Percentiles rank a stretch among this genome's conserved stretches.
Conservation (phyloP, 352 stramenopile species). For the Peronosclerospora sorghi region DNA sequence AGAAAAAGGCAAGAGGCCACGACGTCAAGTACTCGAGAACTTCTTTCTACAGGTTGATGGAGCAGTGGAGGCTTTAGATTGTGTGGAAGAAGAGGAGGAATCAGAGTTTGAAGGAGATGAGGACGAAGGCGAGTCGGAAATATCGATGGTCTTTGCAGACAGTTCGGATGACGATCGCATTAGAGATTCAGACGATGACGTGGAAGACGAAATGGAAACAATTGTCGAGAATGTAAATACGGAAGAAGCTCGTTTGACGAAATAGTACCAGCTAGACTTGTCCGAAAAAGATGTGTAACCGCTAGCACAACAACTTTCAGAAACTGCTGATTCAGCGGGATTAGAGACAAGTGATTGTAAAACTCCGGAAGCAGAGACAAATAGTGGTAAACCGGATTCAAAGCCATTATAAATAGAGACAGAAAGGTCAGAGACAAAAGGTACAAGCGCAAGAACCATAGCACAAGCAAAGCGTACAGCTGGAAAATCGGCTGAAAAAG, state of each 20-base stretch:
- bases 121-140: slow-evolving; percentile 33
- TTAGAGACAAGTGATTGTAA: neutral
- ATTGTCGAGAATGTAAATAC: slow-evolving; percentile 12
- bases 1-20: slow-evolving; percentile 13
- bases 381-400: no score
- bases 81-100: slow-evolving; percentile 31
- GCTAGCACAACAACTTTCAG: slow-evolving; percentile 54
- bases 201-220: slow-evolving; percentile 18
- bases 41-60: slow-evolving; percentile 20
- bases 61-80: slow-evolving; percentile 22
- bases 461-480: slow-evolving; percentile 1
- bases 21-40: slow-evolving; percentile 1
- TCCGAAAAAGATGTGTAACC: slow-evolving; percentile 59
- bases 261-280: slow-evolving; percentile 58
- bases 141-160: slow-evolving; percentile 39
- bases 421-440: slow-evolving; percentile 1
- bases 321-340: slow-evolving; percentile 9
- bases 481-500: slow-evolving; percentile 1
- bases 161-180: slow-evolving; percentile 50
- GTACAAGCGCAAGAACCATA: neutral
- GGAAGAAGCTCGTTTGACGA: slow-evolving; percentile 36
- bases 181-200: slow-evolving; percentile 28
- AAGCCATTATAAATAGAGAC: neutral
- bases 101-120: slow-evolving; percentile 36
- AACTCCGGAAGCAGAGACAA: neutral